Percentiles rank a stretch among this genome's conserved stretches.
Conservation (phyloP, 2,329 filamentous ascomycete genomes). For the Zymoseptoria crescenta region DNA sequence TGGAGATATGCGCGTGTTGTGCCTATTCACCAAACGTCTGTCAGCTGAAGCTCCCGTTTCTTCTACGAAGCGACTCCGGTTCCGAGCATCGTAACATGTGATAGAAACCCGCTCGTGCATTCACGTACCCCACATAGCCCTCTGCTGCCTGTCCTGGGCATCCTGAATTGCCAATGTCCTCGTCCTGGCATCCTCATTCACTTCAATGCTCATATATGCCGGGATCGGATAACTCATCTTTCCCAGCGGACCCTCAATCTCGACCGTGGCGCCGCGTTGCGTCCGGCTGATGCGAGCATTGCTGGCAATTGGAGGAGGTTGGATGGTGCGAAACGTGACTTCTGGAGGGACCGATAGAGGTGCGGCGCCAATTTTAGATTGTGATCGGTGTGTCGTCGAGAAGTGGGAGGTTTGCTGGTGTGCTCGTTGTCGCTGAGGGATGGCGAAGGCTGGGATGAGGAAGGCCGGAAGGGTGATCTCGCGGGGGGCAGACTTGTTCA, state of each 20-base stretch:
- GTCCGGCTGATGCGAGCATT: slow-evolving; percentile 53
- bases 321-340: slow-evolving; percentile 63
- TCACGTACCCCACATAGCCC: slow-evolving; percentile 86
- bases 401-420: slow-evolving; percentile 47
- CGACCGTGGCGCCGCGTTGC: slow-evolving; percentile 59
- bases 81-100: neutral
- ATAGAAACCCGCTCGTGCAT: neutral
- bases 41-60: neutral
- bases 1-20: slow-evolving; percentile 84
- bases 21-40: slow-evolving; percentile 44
- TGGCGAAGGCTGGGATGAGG: slow-evolving; percentile 61
- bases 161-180: slow-evolving; percentile 65
- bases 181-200: slow-evolving; percentile 56
- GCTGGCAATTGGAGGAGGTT: slow-evolving; percentile 49
- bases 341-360: slow-evolving; percentile 74
- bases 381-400: slow-evolving; percentile 58
- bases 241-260: slow-evolving; percentile 74
- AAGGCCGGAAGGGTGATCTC: slow-evolving; percentile 52
- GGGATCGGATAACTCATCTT: slow-evolving; percentile 72
- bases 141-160: slow-evolving; percentile 61
- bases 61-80: neutral
- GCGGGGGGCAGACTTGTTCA: slow-evolving; percentile 6
- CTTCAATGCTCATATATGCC: slow-evolving; percentile 63
- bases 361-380: slow-evolving; percentile 79
- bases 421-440: neutral